A percentile compares a stretch with the other conserved stretches of the same genome.
phyloP scores from a whole-genome alignment of 768 basidiomycete genomes.

The Panaeolus cyanescens region DNA sequence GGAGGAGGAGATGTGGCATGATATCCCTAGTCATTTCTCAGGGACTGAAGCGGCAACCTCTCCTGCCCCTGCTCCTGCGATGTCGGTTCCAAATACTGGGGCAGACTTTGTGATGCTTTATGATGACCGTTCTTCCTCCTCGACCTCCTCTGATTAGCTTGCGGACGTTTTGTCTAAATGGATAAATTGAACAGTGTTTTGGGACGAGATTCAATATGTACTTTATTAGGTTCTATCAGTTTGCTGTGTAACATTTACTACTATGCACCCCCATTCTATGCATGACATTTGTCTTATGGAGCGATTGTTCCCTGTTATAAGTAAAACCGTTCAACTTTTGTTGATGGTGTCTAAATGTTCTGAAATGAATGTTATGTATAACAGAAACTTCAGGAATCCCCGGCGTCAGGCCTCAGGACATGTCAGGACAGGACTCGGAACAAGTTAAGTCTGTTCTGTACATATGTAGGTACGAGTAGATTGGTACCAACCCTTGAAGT shows the following conservation, averaged over 20 bases:
- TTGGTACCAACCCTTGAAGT: too few relatives aligned
- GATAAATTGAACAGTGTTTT: background rate
- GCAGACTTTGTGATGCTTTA: conserved; percentile 75
- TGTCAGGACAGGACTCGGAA: too few relatives aligned
- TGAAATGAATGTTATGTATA: too few relatives aligned
- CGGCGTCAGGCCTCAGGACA: too few relatives aligned
- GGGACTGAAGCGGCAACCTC: conserved; percentile 15
- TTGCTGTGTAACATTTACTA: conserved; percentile 2
- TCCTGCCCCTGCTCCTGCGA: conserved; percentile 5
- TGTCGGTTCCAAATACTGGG: conserved; percentile 21
- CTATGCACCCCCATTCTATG: background rate
- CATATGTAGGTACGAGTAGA: too few relatives aligned
- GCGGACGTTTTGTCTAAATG: background rate
- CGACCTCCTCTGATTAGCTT: background rate
- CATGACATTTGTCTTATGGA: background rate
- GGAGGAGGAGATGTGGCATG: conserved; percentile 55
- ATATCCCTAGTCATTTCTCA: conserved; percentile 26
- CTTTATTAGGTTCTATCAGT: background rate
- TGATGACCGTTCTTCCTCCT: conserved; percentile 57
- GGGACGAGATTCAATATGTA: background rate
- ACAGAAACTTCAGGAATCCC: too few relatives aligned
- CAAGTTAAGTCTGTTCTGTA: too few relatives aligned
- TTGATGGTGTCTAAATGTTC: too few relatives aligned
- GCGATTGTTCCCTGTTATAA: background rate
- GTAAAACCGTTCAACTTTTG: too few relatives aligned